These are phyloP conservation scores for Penicillium chermesinum DNA, from an alignment of 495 filamentous ascomycete species.

Conservation along the genomic window DNA sequence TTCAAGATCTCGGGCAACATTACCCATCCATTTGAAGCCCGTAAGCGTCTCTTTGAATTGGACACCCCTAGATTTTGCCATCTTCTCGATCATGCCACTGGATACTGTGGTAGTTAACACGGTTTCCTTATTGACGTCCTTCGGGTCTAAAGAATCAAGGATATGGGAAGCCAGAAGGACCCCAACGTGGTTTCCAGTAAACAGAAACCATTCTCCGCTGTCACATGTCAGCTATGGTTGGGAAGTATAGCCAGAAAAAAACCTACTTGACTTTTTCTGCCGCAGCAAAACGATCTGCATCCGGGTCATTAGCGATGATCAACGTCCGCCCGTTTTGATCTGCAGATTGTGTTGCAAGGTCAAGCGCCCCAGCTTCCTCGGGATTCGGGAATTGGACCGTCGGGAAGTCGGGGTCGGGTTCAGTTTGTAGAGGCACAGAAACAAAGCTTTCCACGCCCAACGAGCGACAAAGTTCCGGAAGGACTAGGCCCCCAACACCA, in stretches of 20 bases:
- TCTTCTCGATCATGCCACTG: constrained; percentile 57
- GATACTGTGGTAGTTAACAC: constrained; percentile 64
- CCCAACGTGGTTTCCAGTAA: constrained; percentile 68
- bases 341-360: constrained; percentile 56
- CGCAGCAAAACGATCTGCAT: constrained; percentile 66
- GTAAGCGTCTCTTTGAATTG: constrained; percentile 62
- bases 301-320: constrained; percentile 65
- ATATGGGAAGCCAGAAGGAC: constrained; percentile 56
- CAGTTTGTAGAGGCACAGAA: constrained; percentile 45
- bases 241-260: neutral
- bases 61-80: constrained; percentile 54
- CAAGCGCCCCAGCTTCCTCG: constrained; percentile 64
- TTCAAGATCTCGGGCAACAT: constrained; percentile 40
- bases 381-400: constrained; percentile 70
- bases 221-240: neutral
- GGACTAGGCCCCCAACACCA: constrained; percentile 56
- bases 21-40: constrained; percentile 72
- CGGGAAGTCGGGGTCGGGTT: constrained; percentile 64
- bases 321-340: constrained; percentile 43
- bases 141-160: constrained; percentile 39
- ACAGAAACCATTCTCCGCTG: constrained; percentile 53
- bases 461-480: constrained; percentile 35
- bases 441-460: constrained; percentile 43
- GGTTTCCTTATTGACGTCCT: constrained; percentile 34
- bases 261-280: constrained; percentile 54